A percentile compares a stretch with the other conserved stretches of the same genome.
Evolutionary conservation across 2,329 filamentous ascomycete genomes (phyloP).

Genomic region (Pyrenophora graminea): DNA sequence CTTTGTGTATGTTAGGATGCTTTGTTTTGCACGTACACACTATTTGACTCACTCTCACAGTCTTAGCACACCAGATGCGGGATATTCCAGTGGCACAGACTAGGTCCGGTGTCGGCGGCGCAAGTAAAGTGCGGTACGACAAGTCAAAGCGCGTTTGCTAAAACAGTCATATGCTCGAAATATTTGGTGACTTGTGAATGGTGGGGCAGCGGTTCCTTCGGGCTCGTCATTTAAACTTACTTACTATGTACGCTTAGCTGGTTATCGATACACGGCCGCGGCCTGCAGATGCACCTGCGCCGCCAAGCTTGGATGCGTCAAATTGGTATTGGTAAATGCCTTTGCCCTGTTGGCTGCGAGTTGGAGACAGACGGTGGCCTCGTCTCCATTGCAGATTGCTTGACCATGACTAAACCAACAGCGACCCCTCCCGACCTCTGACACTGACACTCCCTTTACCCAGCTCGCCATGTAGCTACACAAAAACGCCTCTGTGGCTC

Average conservation of each 20-base stretch:
- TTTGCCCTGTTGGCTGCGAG: constrained; percentile 3
- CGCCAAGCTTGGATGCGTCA: constrained; percentile 7
- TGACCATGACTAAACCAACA: not conserved
- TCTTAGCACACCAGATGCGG: no score
- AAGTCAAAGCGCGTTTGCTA: not conserved
- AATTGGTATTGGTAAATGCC: not conserved
- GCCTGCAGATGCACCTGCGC: constrained; percentile 5
- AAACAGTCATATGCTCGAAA: constrained; percentile 19
- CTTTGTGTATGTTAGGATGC: not conserved
- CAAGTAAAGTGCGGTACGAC: not conserved
- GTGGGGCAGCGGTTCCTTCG: constrained; percentile 9
- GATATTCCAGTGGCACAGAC: not conserved
- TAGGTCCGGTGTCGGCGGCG: constrained; percentile 5
- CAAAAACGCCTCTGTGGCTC: constrained; percentile 5
- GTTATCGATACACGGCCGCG: constrained; percentile 12
- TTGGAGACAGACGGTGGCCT: not conserved
- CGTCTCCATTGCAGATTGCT: not conserved
- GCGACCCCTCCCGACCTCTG: not conserved
- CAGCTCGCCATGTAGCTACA: constrained; percentile 2
- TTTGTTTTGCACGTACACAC: not conserved
- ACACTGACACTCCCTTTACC: not conserved
- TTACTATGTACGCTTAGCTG: no score
- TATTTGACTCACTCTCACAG: not conserved
- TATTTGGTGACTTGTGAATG: constrained; percentile 13
- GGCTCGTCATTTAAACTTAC: constrained; percentile 1